Percentiles rank a stretch among this genome's conserved stretches.
Conservation (phyloP, 2,329 filamentous ascomycete species). For the Akanthomyces dipterigenus region DNA sequence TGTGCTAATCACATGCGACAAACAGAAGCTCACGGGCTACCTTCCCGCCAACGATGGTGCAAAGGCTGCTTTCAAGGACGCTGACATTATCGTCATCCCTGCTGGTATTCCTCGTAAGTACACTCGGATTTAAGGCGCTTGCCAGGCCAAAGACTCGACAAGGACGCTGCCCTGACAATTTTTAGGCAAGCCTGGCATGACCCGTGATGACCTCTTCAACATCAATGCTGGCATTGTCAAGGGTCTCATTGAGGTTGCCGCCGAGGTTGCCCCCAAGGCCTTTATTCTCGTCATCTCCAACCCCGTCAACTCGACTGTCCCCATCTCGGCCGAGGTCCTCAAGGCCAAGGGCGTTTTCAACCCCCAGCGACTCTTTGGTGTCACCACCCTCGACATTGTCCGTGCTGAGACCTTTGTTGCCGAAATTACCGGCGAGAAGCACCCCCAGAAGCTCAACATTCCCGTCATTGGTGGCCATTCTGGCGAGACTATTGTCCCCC, state of each 20-base stretch:
- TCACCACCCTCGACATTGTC: conserved; percentile 97
- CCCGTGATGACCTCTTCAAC: conserved; percentile 98
- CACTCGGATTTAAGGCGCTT: neutral
- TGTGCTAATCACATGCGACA: conserved; percentile 10
- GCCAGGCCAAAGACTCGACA: neutral
- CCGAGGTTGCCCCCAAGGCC: conserved; percentile 84
- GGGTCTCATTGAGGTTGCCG: conserved; percentile 81
- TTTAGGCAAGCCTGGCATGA: conserved; percentile 97
- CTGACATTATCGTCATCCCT: conserved; percentile 94
- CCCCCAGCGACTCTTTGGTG: conserved; percentile 92
- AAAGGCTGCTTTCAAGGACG: conserved; percentile 82
- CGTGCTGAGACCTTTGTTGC: conserved; percentile 95
- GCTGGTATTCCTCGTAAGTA: conserved; percentile 91
- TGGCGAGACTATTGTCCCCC: conserved; percentile 93
- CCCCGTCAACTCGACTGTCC: conserved; percentile 98
- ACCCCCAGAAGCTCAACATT: conserved; percentile 76
- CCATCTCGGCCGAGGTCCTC: conserved; percentile 93
- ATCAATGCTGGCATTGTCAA: conserved; percentile 98
- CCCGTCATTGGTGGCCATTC: conserved; percentile 97
- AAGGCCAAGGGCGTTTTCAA: conserved; percentile 92
- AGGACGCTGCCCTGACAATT: neutral
- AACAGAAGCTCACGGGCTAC: conserved; percentile 77
- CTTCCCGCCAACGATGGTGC: conserved; percentile 80
- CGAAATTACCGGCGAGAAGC: conserved; percentile 72
- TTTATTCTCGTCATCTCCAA: conserved; percentile 97